Percentiles rank a stretch among this genome's conserved stretches.
Conservation (phyloP, 169 alveolate genomes). For the Plasmodium vinckei region DNA sequence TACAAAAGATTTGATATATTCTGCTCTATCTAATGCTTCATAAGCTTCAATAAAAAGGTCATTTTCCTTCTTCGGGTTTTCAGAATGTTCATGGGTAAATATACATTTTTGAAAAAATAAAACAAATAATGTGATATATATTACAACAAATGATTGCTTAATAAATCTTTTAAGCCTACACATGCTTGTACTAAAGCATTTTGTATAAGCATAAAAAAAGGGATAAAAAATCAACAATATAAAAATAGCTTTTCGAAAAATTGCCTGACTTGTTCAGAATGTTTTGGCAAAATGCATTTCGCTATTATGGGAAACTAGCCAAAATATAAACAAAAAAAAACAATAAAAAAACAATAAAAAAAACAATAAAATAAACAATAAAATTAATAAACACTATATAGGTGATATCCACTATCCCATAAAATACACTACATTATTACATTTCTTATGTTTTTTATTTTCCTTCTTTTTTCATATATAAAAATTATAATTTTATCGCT, state of each 20-base stretch:
- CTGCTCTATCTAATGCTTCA: conserved; percentile 49
- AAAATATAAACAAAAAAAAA: no score
- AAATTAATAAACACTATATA: no score
- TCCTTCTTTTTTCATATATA: no score
- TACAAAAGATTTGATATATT: conserved; percentile 42
- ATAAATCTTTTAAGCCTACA: conserved; percentile 13
- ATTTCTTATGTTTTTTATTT: no score
- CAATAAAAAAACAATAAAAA: no score
- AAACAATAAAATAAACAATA: no score
- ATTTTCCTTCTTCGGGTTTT: background rate
- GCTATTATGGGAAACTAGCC: no score
- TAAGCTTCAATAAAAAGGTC: conserved; percentile 57
- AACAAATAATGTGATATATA: conserved; percentile 13
- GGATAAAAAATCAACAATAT: background rate
- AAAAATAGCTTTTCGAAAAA: background rate
- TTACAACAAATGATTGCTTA: background rate
- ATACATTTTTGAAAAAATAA: background rate
- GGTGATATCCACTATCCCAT: no score
- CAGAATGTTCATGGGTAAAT: conserved; percentile 20
- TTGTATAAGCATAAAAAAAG: conserved; percentile 6
- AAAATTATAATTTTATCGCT: no score
- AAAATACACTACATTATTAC: no score
- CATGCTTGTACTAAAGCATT: conserved; percentile 57
- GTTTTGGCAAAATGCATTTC: no score
- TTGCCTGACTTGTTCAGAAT: background rate